A percentile compares a stretch with the other conserved stretches of the same genome.
phyloP scores from a whole-genome alignment of 257 asterid genomes.

The Lithospermum erythrorhizon region DNA sequence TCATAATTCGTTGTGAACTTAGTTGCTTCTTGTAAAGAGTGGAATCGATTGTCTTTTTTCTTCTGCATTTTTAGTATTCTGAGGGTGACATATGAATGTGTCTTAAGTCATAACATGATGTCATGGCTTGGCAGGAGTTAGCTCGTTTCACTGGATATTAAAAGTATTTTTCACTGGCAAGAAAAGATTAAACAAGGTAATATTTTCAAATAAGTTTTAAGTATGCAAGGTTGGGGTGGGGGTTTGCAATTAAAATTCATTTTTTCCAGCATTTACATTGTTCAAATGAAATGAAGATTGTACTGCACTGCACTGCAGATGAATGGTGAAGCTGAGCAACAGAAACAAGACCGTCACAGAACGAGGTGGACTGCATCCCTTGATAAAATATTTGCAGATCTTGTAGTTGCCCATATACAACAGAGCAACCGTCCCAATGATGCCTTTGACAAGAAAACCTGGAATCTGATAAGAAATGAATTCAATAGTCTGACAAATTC shows the following conservation, averaged over 20 bases:
- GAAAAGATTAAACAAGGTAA: not conserved
- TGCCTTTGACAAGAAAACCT: constrained; percentile 88
- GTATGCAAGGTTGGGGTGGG: not conserved
- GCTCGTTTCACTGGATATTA: not conserved
- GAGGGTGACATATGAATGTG: not conserved
- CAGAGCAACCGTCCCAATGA: constrained; percentile 71
- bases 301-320: not conserved
- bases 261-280: not conserved
- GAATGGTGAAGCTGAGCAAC: constrained; percentile 37
- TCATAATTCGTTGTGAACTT: no score
- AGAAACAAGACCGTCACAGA: constrained; percentile 83
- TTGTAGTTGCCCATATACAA: constrained; percentile 72
- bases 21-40: no score
- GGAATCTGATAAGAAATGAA: constrained; percentile 73
- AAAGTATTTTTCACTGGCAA: not conserved
- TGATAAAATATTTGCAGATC: constrained; percentile 75
- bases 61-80: no score
- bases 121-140: not conserved
- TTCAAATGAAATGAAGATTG: not conserved
- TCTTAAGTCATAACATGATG: not conserved
- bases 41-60: no score
- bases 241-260: not conserved
- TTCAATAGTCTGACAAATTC: constrained; percentile 63
- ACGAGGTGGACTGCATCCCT: constrained; percentile 86
- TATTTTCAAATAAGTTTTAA: no score